phyloP scores from a whole-genome alignment of 1,284 basidiomycete species.

The Somion occarium region DNA sequence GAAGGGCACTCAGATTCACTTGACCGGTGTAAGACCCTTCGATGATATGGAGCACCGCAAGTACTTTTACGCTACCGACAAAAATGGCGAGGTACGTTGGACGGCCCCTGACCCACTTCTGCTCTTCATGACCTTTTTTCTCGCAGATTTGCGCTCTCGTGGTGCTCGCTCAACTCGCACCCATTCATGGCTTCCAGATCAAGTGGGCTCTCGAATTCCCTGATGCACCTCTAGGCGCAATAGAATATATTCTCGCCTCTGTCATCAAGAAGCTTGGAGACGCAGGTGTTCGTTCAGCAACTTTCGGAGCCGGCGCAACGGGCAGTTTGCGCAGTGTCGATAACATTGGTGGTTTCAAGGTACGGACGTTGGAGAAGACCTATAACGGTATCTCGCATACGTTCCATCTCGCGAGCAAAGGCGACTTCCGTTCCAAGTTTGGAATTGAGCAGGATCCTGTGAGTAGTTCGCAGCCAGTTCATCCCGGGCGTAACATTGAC shows the following conservation, averaged over 20 bases:
- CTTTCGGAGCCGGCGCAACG: conserved; percentile 44
- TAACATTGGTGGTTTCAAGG: conserved; percentile 32
- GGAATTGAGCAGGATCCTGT: conserved; percentile 33
- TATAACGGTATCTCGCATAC: conserved; percentile 40
- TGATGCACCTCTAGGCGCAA: conserved; percentile 43
- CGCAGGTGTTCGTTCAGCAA: conserved; percentile 37
- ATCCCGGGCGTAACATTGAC: too few relatives aligned
- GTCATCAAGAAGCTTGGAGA: conserved; percentile 42
- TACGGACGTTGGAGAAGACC: conserved; percentile 41
- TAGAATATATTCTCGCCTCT: conserved; percentile 41
- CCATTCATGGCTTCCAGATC: conserved; percentile 48
- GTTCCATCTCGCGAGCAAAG: conserved; percentile 38
- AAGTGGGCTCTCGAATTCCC: conserved; percentile 59
- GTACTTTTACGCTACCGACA: conserved; percentile 48
- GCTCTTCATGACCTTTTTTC: not conserved
- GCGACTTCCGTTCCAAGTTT: conserved; percentile 41
- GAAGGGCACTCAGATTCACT: conserved; percentile 51
- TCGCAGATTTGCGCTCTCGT: conserved; percentile 38
- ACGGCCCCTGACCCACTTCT: not conserved
- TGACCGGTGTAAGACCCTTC: conserved; percentile 50
- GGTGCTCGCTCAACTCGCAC: conserved; percentile 48
- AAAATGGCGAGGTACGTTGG: conserved; percentile 31
- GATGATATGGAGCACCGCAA: conserved; percentile 45
- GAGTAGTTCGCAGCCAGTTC: conserved; percentile 11
- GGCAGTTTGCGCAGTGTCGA: conserved; percentile 30